Evolutionary conservation across 768 basidiomycete species (phyloP).

Genomic region (Agrocybe praecox): DNA sequence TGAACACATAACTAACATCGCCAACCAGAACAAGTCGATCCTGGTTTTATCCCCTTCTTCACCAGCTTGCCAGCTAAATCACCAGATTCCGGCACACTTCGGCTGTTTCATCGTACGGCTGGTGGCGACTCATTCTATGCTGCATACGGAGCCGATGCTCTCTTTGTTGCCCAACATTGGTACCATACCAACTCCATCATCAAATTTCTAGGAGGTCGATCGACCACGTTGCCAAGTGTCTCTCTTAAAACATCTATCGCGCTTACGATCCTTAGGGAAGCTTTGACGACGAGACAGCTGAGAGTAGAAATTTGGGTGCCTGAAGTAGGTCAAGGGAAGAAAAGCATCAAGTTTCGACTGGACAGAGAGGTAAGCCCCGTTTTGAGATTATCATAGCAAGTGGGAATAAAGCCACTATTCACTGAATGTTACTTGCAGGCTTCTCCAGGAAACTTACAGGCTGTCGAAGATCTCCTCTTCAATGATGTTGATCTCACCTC

Average conservation of each 20-base stretch:
- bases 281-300: constrained; percentile 87
- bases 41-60: constrained; percentile 80
- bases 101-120: constrained; percentile 76
- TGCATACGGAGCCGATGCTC: constrained; percentile 87
- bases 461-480: constrained; percentile 87
- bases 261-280: constrained; percentile 83
- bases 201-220: constrained; percentile 81
- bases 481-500: constrained; percentile 75
- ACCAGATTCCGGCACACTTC: constrained; percentile 78
- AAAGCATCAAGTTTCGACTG: constrained; percentile 71
- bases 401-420: neutral
- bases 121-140: constrained; percentile 73
- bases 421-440: constrained; percentile 38
- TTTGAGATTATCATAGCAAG: neutral
- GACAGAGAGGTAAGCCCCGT: constrained; percentile 69
- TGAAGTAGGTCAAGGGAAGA: constrained; percentile 74
- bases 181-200: constrained; percentile 91
- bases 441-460: constrained; percentile 66
- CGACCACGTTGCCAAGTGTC: constrained; percentile 73
- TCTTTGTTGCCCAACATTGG: constrained; percentile 82
- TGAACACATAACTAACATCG: no score
- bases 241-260: constrained; percentile 77
- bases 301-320: constrained; percentile 90
- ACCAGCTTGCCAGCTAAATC: constrained; percentile 62
- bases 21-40: constrained; percentile 64